Conservation (phyloP, 306 rosid genomes). For the Herpetospermum pedunculosum region DNA sequence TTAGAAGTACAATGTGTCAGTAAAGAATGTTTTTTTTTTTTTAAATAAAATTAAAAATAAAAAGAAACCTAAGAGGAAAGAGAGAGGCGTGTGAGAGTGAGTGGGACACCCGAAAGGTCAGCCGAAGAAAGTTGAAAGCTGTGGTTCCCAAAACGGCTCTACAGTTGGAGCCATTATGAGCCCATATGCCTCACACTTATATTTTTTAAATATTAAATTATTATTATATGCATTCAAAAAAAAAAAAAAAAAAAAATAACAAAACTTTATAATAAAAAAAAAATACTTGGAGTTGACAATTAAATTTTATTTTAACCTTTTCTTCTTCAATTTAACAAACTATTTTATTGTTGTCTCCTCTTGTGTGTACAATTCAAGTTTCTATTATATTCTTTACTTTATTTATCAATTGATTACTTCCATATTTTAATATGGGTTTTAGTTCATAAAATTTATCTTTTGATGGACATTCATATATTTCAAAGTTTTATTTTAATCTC, state of each 20-base stretch:
- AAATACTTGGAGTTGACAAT: background rate
- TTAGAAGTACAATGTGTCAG: slow-evolving; percentile 3
- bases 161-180: slow-evolving; percentile 1
- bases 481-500: too few relatives aligned
- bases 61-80: background rate
- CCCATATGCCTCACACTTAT: background rate
- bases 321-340: background rate
- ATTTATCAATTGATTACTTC: background rate
- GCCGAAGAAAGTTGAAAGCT: slow-evolving; percentile 1
- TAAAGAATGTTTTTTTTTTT: background rate
- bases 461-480: too few relatives aligned
- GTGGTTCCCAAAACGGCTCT: background rate
- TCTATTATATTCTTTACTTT: background rate
- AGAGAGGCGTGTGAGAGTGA: background rate
- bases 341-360: background rate
- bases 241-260: too few relatives aligned
- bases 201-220: too few relatives aligned
- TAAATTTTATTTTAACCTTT: background rate
- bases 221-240: too few relatives aligned
- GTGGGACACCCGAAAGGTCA: background rate
- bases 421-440: too few relatives aligned
- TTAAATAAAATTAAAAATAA: background rate
- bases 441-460: too few relatives aligned
- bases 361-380: background rate
- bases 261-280: too few relatives aligned